Percentiles rank a stretch among this genome's conserved stretches.
phyloP scores from a whole-genome alignment of 2,329 filamentous ascomycete genomes.

The Furcasterigmium furcatum region DNA sequence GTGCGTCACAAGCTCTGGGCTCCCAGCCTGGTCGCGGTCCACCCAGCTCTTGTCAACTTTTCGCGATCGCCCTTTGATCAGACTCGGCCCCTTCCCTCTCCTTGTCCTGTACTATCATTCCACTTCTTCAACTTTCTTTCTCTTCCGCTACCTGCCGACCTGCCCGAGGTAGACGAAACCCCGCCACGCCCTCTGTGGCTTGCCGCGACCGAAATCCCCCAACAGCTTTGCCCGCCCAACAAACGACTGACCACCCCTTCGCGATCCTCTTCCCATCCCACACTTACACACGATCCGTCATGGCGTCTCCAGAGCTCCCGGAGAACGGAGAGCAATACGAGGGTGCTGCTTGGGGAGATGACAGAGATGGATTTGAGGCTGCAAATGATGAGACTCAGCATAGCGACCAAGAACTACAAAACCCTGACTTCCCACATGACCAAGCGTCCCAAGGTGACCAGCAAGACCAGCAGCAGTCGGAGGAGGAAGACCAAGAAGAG shows the following conservation, averaged over 20 bases:
- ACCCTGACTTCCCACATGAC: conserved; percentile 37
- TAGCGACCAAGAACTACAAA: conserved; percentile 53
- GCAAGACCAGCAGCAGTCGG: neutral
- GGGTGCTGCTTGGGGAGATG: conserved; percentile 46
- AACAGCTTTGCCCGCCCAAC: no score
- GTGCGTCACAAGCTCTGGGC: no score
- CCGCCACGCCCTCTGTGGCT: no score
- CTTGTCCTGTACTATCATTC: neutral
- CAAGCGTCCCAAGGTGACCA: conserved; percentile 35
- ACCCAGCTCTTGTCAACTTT: neutral
- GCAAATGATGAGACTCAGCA: conserved; percentile 54
- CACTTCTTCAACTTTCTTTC: no score
- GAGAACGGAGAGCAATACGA: conserved; percentile 22
- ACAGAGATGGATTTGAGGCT: conserved; percentile 50
- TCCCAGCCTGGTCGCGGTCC: no score
- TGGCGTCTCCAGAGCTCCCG: conserved; percentile 12
- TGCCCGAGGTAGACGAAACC: no score
- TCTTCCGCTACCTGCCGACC: no score
- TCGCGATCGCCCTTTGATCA: neutral
- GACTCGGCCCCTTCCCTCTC: neutral
- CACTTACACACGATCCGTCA: neutral
- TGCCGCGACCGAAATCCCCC: no score
- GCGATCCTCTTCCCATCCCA: neutral
- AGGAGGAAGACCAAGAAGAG: neutral
- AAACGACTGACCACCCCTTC: no score